Percentiles rank a stretch among this genome's conserved stretches.
Conservation (phyloP, 225 moss, liverwort and hornwort genomes). For the Physcomitrium patens region DNA sequence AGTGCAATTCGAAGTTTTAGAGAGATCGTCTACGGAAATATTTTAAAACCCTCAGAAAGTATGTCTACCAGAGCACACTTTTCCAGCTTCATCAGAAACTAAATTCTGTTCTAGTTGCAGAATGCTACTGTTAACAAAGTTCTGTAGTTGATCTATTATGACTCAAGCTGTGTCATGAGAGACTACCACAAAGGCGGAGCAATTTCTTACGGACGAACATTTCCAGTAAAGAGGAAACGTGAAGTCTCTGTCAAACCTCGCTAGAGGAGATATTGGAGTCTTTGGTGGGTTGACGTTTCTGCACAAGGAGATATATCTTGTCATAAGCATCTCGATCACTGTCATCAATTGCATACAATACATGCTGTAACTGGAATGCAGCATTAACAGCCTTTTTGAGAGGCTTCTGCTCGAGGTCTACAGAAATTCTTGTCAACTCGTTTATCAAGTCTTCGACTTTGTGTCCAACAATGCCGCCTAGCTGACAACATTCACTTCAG, state of each 20-base stretch:
- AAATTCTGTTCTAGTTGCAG: not conserved
- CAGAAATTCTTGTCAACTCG: slow-evolving; percentile 29
- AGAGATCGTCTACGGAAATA: not conserved
- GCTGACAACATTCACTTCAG: slow-evolving; percentile 32
- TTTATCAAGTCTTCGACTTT: slow-evolving; percentile 47
- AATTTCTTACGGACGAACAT: not conserved
- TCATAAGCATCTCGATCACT: slow-evolving; percentile 38
- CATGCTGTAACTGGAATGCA: slow-evolving; percentile 50
- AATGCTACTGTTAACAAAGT: not conserved
- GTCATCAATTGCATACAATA: slow-evolving; percentile 47
- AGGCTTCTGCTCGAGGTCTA: slow-evolving; percentile 40
- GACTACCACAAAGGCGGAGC: not conserved
- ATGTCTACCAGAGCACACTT: not conserved
- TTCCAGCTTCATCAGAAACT: not conserved
- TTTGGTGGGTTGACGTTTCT: slow-evolving; percentile 37
- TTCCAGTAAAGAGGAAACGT: not conserved
- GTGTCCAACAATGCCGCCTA: slow-evolving; percentile 52
- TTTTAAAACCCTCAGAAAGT: not conserved
- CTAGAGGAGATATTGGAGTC: slow-evolving; percentile 35
- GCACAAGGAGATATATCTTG: slow-evolving; percentile 35
- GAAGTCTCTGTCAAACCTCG: slow-evolving; percentile 33
- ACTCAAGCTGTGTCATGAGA: not conserved
- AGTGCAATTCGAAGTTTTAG: not conserved
- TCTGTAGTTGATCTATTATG: slow-evolving; percentile 3
- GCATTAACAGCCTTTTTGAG: slow-evolving; percentile 47